phyloP scores from a whole-genome alignment of 1,139 yeast genomes.

The Yamadazyma conglobata region DNA sequence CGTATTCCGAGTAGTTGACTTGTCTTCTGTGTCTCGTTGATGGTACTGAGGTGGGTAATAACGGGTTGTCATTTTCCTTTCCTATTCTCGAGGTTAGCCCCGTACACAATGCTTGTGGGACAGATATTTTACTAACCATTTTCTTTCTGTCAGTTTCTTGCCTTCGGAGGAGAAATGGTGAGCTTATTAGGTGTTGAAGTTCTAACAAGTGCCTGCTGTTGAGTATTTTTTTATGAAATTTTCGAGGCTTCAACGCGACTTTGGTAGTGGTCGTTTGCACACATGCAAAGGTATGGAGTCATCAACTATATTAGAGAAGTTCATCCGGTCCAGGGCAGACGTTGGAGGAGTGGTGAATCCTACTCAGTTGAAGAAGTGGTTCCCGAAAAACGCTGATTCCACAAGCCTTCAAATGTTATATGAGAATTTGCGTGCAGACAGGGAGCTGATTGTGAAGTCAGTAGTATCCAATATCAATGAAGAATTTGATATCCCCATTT shows the following conservation, averaged over 20 bases:
- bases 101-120: conserved; percentile 75
- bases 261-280: too few relatives aligned
- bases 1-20: conserved; percentile 80
- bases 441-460: conserved; percentile 13
- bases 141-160: too few relatives aligned
- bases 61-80: conserved; percentile 56
- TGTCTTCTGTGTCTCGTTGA: conserved; percentile 73
- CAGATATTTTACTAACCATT: conserved; percentile 25
- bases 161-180: too few relatives aligned
- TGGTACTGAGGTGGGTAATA: conserved; percentile 65
- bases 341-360: conserved; percentile 9
- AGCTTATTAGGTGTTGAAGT: too few relatives aligned
- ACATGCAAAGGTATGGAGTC: conserved; percentile 11
- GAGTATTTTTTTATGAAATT: too few relatives aligned
- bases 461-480: conserved; percentile 17
- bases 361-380: conserved; percentile 11
- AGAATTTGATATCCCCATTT: conserved; percentile 24
- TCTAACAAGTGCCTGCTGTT: too few relatives aligned
- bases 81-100: conserved; percentile 65
- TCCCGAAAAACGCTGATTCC: conserved; percentile 16
- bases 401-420: conserved; percentile 11
- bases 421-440: conserved; percentile 16
- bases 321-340: conserved; percentile 8
- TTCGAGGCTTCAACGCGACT: too few relatives aligned
- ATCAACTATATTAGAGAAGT: conserved; percentile 12